Base-by-base conservation (phyloP, 1,284 basidiomycete genomes). In the Boletellus deceptivus region DNA sequence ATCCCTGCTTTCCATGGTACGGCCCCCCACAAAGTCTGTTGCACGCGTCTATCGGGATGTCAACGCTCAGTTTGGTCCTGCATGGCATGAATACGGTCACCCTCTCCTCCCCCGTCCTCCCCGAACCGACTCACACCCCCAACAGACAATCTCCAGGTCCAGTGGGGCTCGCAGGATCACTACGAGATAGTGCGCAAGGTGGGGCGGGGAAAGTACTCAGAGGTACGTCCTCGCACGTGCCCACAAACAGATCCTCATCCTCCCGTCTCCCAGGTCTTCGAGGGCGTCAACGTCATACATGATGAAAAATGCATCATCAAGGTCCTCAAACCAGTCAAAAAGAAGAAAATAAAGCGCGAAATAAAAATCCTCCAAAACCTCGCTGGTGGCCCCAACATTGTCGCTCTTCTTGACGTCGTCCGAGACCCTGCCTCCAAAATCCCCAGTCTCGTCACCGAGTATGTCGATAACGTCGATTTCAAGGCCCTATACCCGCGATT, bases 271-370 rank as follows among this genome's bases (percentile, higher is more conserved):
- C 59, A 93, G 91, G 96, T 98, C 46, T 99, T 99, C 63, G 95
- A 98, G 73, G 96, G 94, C 7, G 85, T 98, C 65, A 95, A 98
- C 72, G 85, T 98, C 51, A 85, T 91, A 31, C 90, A 89, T 55
- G 91, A 91, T 64, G 90, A 95, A 70, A 95, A 97, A 73, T 97
- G 95, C 72, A 95, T 98, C 71, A 94, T 98, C 77, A 98, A 99
- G 72, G 95, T 98, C 45, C 79, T 99, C 58, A 99, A 99, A 73
- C 97, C 97, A 1, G 96, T 99, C 45, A 98, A 99, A 81, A 98
- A 98, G 83, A 98, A 98, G 84, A 99, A 99, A 78, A 98, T 99
- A 74, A 98, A 98, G 78, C 83, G 96, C 56, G 96, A 99, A 76
- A 98, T 99, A 74, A 98, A 99, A 79, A 98, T 99, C 62, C 74